Evolutionary conservation across 345 rosid genomes (phyloP).

Genomic region (Eucalyptus coolabah): DNA sequence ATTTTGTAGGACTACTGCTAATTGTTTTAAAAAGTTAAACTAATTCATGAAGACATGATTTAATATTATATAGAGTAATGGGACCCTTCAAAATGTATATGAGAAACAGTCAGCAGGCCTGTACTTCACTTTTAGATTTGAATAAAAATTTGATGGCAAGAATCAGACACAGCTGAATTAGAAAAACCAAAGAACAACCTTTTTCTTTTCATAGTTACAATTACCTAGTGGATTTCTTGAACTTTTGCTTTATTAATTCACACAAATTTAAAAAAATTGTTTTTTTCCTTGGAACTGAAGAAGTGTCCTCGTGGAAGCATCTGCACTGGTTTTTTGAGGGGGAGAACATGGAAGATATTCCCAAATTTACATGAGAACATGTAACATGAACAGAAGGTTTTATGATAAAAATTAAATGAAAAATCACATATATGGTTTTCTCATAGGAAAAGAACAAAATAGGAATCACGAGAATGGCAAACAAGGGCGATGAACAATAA

Average conservation of each 20-base stretch:
- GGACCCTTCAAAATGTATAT: not conserved
- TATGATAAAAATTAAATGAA: not conserved
- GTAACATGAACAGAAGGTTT: not conserved
- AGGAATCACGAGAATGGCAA: slow-evolving; percentile 44
- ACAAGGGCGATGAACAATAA: not conserved
- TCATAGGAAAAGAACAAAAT: slow-evolving; percentile 10
- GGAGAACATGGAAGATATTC: not conserved
- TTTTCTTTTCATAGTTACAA: not conserved
- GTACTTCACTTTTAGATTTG: not conserved
- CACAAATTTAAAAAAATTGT: not conserved
- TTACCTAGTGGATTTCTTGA: not conserved
- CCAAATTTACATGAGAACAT: not conserved
- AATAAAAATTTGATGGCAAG: not conserved
- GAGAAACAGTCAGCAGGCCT: not conserved
- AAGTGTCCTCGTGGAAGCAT: not conserved
- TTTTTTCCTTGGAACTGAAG: not conserved
- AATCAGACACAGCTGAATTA: not conserved
- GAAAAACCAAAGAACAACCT: not conserved
- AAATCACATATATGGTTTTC: not conserved
- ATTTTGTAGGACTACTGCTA: not conserved
- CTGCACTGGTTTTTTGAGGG: not conserved
- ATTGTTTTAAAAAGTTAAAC: not conserved
- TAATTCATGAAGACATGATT: not conserved
- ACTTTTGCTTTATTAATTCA: not conserved
- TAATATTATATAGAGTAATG: not conserved